Percentiles rank a stretch among this genome's conserved stretches.
These are phyloP conservation scores for Dendrobium chrysotoxum DNA, from an alignment of 106 monocot genomes.

Conservation along the genomic window DNA sequence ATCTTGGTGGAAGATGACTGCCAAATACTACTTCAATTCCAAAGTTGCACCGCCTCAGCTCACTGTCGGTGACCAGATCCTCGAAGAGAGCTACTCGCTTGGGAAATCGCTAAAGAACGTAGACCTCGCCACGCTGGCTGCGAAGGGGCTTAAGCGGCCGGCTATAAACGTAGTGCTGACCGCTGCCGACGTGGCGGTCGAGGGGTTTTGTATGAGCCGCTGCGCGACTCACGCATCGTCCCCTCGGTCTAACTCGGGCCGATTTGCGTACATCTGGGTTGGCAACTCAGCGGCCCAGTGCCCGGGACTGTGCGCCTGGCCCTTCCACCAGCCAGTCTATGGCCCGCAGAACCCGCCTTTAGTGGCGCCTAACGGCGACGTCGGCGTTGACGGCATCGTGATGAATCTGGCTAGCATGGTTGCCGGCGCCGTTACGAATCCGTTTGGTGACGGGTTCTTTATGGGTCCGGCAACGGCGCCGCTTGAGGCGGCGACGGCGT, in stretches of 20 bases:
- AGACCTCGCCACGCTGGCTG: conserved; percentile 27
- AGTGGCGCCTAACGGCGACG: conserved; percentile 44
- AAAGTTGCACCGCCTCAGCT: conserved; percentile 14
- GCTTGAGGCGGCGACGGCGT: conserved; percentile 48
- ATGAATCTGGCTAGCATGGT: conserved; percentile 51
- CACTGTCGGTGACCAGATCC: conserved; percentile 31
- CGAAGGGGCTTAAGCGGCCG: conserved; percentile 9
- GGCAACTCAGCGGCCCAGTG: conserved; percentile 44
- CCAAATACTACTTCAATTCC: conserved; percentile 24
- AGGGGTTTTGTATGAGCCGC: conserved; percentile 51
- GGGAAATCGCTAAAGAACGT: conserved; percentile 27
- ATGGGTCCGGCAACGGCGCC: conserved; percentile 39
- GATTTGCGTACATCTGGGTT: conserved; percentile 39
- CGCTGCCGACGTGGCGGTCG: conserved; percentile 37
- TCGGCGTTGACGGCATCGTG: conserved; percentile 47
- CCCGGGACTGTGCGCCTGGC: conserved; percentile 60
- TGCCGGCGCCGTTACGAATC: conserved; percentile 44
- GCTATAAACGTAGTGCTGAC: conserved; percentile 40
- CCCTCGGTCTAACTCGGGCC: neutral
- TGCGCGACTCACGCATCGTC: conserved; percentile 37
- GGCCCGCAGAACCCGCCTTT: conserved; percentile 48
- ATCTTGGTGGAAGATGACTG: conserved; percentile 52
- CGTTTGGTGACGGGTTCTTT: conserved; percentile 38
- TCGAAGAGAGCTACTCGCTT: conserved; percentile 30
- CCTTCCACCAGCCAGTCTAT: conserved; percentile 47